phyloP scores from a whole-genome alignment of 2,329 filamentous ascomycete genomes.

The Furcasterigmium furcatum region DNA sequence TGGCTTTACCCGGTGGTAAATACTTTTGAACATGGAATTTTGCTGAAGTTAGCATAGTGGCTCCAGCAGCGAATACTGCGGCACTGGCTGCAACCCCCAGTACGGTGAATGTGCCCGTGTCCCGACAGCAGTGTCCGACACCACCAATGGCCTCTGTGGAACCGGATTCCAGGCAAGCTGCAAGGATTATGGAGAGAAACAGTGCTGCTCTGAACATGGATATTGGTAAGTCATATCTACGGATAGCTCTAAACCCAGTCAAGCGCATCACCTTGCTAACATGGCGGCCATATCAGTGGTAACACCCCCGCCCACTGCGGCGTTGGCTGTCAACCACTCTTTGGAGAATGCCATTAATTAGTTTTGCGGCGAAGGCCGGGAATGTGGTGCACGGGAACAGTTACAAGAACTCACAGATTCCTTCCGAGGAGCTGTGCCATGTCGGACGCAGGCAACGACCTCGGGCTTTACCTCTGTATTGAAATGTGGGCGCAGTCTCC shows the following conservation, averaged over 20 bases:
- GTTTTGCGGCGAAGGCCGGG: no score
- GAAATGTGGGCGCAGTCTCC: no score
- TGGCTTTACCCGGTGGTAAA: no score
- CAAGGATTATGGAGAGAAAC: slow-evolving; percentile 23
- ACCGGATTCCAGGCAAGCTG: slow-evolving; percentile 25
- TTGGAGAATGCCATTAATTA: slow-evolving; percentile 23
- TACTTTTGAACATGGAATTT: neutral
- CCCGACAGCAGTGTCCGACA: slow-evolving; percentile 18
- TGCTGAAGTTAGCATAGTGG: slow-evolving; percentile 19
- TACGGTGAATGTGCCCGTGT: slow-evolving; percentile 28
- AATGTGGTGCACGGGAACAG: no score
- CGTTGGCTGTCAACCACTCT: slow-evolving; percentile 26
- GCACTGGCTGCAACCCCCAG: slow-evolving; percentile 31
- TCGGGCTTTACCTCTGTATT: no score
- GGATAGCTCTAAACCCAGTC: neutral
- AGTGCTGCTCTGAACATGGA: slow-evolving; percentile 31
- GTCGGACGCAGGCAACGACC: no score
- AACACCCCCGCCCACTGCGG: slow-evolving; percentile 23
- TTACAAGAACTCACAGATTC: no score
- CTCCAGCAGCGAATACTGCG: slow-evolving; percentile 26
- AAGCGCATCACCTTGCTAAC: no score
- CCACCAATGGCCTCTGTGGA: slow-evolving; percentile 33
- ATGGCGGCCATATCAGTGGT: slow-evolving; percentile 16
- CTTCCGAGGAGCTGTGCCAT: no score
- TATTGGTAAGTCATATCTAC: slow-evolving; percentile 25